These are phyloP conservation scores for Fraxinus americana DNA, from an alignment of 257 asterid species.

Conservation along the genomic window DNA sequence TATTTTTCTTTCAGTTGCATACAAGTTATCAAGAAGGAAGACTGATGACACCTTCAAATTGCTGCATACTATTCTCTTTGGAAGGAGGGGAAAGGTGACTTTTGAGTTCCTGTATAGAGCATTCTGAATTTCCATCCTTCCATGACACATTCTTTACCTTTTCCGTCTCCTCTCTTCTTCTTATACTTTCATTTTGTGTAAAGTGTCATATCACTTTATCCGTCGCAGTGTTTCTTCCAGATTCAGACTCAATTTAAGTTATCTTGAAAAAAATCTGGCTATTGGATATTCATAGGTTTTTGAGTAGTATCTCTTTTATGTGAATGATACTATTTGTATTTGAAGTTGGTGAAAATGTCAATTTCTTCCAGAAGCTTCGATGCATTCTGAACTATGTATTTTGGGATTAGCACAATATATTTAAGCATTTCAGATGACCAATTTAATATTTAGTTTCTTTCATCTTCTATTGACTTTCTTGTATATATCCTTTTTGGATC, in stretches of 20 bases:
- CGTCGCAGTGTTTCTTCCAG: not conserved
- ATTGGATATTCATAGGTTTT: not conserved
- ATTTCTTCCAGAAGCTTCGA: not conserved
- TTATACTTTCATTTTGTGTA: not conserved
- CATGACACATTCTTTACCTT: not conserved
- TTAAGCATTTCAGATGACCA: not conserved
- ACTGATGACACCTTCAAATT: conserved; percentile 45
- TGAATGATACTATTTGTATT: not conserved
- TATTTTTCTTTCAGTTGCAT: conserved; percentile 42
- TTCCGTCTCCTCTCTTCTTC: not conserved
- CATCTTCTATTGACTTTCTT: not conserved
- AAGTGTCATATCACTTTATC: not conserved
- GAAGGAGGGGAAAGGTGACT: conserved; percentile 57
- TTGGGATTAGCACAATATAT: not conserved
- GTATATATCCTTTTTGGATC: not conserved
- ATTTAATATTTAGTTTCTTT: not conserved
- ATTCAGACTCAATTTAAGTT: not conserved
- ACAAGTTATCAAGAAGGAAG: conserved; percentile 47
- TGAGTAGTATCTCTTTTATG: not conserved
- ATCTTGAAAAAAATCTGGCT: not conserved
- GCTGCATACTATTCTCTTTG: conserved; percentile 47
- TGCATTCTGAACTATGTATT: not conserved
- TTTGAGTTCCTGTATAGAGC: not conserved
- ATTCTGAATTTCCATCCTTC: not conserved
- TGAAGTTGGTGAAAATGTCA: not conserved